A percentile compares a stretch with the other conserved stretches of the same genome.
Conservation (phyloP, 768 basidiomycete genomes). For the Russula sp. region DNA sequence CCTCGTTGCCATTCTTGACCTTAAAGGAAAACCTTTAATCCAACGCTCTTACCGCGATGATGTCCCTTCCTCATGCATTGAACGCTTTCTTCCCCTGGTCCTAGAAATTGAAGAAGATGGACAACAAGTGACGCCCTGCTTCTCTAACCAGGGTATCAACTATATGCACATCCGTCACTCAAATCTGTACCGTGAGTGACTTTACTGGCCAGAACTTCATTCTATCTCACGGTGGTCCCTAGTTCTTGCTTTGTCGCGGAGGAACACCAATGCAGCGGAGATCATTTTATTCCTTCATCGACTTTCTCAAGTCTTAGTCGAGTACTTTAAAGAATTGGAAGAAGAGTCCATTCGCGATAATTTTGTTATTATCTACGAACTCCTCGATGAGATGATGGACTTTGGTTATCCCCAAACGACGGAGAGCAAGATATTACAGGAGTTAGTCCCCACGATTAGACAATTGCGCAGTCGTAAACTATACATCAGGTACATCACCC, state of each 20-base stretch:
- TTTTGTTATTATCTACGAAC: conserved; percentile 98
- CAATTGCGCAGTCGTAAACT: background rate
- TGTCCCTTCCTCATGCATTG: conserved; percentile 83
- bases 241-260: conserved; percentile 96
- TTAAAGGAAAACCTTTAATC: conserved; percentile 98
- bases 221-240: conserved; percentile 10
- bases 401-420: conserved; percentile 99
- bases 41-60: conserved; percentile 97
- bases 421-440: conserved; percentile 98
- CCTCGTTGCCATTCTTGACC: conserved; percentile 91
- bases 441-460: conserved; percentile 44
- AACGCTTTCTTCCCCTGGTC: conserved; percentile 88
- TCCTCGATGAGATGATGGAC: conserved; percentile 99
- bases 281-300: conserved; percentile 96
- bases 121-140: conserved; percentile 93
- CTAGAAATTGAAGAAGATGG: conserved; percentile 98
- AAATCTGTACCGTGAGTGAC: conserved; percentile 84
- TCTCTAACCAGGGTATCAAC: conserved; percentile 92
- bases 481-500: conserved; percentile 84
- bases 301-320: conserved; percentile 85
- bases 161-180: conserved; percentile 99
- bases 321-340: conserved; percentile 99
- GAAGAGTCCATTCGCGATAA: conserved; percentile 99
- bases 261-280: conserved; percentile 94
- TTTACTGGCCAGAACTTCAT: background rate